Percentiles rank a stretch among this genome's conserved stretches.
These are phyloP conservation scores for Elsinoe ampelina DNA, from an alignment of 2,329 filamentous ascomycete species.

Conservation along the genomic window DNA sequence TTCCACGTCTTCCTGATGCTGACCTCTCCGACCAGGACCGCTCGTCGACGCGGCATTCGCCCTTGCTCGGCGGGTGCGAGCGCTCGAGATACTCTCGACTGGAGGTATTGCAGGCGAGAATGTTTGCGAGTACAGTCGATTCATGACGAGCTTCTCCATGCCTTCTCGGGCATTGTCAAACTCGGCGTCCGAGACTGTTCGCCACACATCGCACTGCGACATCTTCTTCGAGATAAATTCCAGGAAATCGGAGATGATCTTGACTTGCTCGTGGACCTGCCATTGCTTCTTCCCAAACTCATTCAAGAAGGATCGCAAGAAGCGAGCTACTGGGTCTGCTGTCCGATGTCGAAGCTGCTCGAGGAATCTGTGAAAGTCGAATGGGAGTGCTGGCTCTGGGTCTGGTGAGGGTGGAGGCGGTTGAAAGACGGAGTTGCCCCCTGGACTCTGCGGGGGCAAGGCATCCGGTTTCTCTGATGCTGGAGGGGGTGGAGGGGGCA, in stretches of 20 bases:
- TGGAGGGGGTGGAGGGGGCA: constrained; percentile 10
- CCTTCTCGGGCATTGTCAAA: constrained; percentile 97
- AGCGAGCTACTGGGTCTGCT: constrained; percentile 94
- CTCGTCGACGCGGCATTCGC: constrained; percentile 33
- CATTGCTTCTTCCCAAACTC: constrained; percentile 97
- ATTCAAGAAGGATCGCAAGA: constrained; percentile 83
- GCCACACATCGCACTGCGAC: constrained; percentile 94
- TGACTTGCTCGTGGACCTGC: constrained; percentile 99
- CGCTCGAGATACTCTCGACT: constrained; percentile 59
- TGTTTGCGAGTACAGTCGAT: constrained; percentile 86
- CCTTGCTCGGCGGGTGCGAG: constrained; percentile 57
- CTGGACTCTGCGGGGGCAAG: constrained; percentile 3
- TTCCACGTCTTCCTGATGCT: constrained; percentile 97
- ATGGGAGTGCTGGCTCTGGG: constrained; percentile 72
- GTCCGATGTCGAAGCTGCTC: constrained; percentile 94
- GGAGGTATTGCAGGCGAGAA: constrained; percentile 89
- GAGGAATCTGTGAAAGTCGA: constrained; percentile 94
- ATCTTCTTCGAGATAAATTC: constrained; percentile 98
- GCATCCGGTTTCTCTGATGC: constrained; percentile 10
- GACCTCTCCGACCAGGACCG: constrained; percentile 78
- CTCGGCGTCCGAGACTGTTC: constrained; percentile 87
- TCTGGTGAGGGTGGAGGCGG: constrained; percentile 47
- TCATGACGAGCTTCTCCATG: constrained; percentile 99
- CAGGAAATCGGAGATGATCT: constrained; percentile 94
- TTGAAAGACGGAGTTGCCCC: constrained; percentile 41